Base-by-base conservation (phyloP, 2,329 filamentous ascomycete species). In the Alternaria metachromatica region DNA sequence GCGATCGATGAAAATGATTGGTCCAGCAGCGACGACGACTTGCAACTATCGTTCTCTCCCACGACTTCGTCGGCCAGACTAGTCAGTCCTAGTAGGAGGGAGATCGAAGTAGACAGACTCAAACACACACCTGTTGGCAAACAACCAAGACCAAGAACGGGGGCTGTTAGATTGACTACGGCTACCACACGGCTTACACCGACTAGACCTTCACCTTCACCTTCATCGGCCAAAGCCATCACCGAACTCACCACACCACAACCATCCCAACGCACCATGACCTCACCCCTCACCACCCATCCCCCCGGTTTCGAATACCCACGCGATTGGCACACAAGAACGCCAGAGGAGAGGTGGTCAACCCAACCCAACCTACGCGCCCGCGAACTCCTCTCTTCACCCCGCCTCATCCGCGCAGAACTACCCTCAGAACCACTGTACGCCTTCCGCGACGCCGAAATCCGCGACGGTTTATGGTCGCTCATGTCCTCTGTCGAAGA, bases 391-490 rank as follows among this genome's bases (percentile, higher is more conserved):
- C n/a, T 3, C 15, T 2, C 23, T 37, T 37, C 33, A 37, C 33
- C 33, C 0, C 33, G 7, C 7, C 15, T 2, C 2, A 37, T 65
- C 23, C 30, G 13, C n/a, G 8, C 23, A 4, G 23, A 57, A 18
- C 11, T 54, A 7, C 13, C 12, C 1, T 21, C 21, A 3, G 72
- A 77, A 41, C 76, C 76, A 0, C 57, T 64, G 3, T 78, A 78
- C 58, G 62, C 69, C 2, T 46, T 69, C 25, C 64, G 64, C 37
- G 74, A 78, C 28, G 49, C 62, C 5, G 77, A 79, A 26, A 67
- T 77, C 13, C 67, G 75, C 5, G 75, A 78, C 55, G 58, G 48
- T 2, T 1, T 75, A 0, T 71, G 66, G 62, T 26, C 62, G 18
- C 28, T 77, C 8, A 68, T 63, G 57, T 48, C 62, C 25, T 9